These are phyloP conservation scores for Miscanthus lutarioriparius DNA, from an alignment of 176 grass and related monocot species.

Conservation along the genomic window DNA sequence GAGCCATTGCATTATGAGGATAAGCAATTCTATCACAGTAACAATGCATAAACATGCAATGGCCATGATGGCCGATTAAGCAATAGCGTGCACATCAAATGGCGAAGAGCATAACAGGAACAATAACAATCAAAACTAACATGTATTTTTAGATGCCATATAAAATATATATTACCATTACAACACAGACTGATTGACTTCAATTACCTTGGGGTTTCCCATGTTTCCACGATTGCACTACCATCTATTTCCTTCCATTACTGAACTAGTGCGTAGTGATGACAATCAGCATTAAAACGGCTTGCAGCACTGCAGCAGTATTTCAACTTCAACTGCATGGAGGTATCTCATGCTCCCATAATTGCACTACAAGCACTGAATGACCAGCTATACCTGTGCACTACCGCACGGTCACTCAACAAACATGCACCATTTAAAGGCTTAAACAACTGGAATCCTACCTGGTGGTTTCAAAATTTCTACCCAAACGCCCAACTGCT, in stretches of 20 bases:
- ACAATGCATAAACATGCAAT: too few relatives aligned
- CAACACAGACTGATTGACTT: neutral
- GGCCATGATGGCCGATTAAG: neutral
- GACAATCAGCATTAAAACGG: neutral
- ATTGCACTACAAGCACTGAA: neutral
- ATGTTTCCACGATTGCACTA: neutral
- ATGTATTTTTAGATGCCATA: neutral
- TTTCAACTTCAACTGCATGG: neutral
- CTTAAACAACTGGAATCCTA: neutral
- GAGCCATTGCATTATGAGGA: neutral
- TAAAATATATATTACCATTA: neutral
- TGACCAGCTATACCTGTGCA: neutral
- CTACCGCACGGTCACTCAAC: neutral
- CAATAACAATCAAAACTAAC: neutral
- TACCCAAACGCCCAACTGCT: neutral
- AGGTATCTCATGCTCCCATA: neutral
- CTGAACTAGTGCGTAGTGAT: neutral
- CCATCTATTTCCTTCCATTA: neutral
- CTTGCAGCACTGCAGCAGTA: neutral
- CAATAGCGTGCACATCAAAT: neutral
- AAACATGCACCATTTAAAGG: neutral
- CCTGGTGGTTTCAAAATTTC: neutral
- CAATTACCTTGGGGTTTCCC: neutral
- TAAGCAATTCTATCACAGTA: neutral
- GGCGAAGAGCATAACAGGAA: neutral